Base-by-base conservation (phyloP, 768 basidiomycete species). In the Rhizopogon rudus region DNA sequence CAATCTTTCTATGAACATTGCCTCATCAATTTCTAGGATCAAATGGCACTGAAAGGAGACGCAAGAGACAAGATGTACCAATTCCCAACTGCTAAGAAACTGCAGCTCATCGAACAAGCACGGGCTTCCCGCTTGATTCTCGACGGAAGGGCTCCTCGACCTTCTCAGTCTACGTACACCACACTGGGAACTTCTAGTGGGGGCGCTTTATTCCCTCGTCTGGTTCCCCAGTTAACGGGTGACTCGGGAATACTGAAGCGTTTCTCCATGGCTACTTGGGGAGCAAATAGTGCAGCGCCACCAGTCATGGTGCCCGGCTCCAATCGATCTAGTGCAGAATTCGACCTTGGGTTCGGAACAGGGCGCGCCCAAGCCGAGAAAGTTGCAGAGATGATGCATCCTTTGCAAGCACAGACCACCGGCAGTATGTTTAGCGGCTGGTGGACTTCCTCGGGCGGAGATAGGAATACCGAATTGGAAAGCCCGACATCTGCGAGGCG, bases 211-310 rank as follows among this genome's bases (percentile, higher is more conserved):
- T 65, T 89, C 3, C 84, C 87, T 46, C 81, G 81, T 25, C 75
- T 91, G 8, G 80, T 83, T 37, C 88, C 89, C 25, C 88, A 91
- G 58, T 69, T 88, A 2, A 87, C 87, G n/a, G 87, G 89, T 8
- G 87, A 87, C 57, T 71, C 76, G n/a, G 72, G 81, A 37, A 60
- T 88, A 14, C 81, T 90, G 65, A 83, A 81, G 53, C 81, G 88
- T 16, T 79, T 87, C 46, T 91, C 87, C 0, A 74, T 86, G 1
- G 68, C 79, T 7, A 79, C 79, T 2, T 88, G 88, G 87, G 79
- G 83, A 10, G 63, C 71, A 6, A 42, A 61, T 1, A 63, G 61
- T 46, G 60, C 73, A 37, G 65, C 77, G 10, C 66, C 77, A 39
- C 67, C 77, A 13, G 64, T 66, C 14, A 63, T 70, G 3, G 60